Evolutionary conservation across 176 grass and related monocot genomes (phyloP).

Genomic region (Eleusine indica): DNA sequence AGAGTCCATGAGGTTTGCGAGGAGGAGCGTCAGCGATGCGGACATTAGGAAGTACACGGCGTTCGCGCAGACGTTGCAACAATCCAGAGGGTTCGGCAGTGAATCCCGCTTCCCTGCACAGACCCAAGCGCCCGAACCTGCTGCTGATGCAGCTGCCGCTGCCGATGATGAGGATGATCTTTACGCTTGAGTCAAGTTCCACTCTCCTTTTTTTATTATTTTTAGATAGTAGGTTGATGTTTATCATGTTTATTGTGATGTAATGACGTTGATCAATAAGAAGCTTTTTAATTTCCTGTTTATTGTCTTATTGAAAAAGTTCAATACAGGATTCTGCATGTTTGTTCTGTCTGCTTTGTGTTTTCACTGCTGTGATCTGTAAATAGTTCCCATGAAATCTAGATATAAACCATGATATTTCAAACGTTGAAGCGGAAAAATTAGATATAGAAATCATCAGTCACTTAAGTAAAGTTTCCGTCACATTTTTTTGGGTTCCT

Average conservation of each 20-base stretch:
- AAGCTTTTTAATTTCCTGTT: neutral
- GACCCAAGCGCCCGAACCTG: slow-evolving; percentile 27
- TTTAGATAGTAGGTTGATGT: neutral
- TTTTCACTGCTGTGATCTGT: neutral
- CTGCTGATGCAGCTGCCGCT: neutral
- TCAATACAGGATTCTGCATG: neutral
- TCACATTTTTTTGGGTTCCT: neutral
- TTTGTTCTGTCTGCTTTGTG: neutral
- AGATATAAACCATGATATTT: neutral
- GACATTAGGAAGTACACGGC: slow-evolving; percentile 69
- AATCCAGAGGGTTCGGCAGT: slow-evolving; percentile 60
- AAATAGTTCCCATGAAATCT: neutral
- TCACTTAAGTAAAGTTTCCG: neutral
- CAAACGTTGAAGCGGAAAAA: neutral
- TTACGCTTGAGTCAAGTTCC: slow-evolving; percentile 41
- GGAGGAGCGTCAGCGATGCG: slow-evolving; percentile 58
- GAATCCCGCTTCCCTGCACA: slow-evolving; percentile 58
- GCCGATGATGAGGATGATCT: slow-evolving; percentile 63
- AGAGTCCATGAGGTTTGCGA: slow-evolving; percentile 62
- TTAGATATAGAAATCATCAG: neutral
- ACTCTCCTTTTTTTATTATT: neutral
- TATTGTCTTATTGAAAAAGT: neutral
- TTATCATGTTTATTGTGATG: neutral
- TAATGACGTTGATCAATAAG: neutral
- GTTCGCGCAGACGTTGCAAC: slow-evolving; percentile 72